Evolutionary conservation across 2,329 filamentous ascomycete species (phyloP), one percentile per base, ranked within the genome.

Genomic region (Diaporthe australafricana): DNA sequence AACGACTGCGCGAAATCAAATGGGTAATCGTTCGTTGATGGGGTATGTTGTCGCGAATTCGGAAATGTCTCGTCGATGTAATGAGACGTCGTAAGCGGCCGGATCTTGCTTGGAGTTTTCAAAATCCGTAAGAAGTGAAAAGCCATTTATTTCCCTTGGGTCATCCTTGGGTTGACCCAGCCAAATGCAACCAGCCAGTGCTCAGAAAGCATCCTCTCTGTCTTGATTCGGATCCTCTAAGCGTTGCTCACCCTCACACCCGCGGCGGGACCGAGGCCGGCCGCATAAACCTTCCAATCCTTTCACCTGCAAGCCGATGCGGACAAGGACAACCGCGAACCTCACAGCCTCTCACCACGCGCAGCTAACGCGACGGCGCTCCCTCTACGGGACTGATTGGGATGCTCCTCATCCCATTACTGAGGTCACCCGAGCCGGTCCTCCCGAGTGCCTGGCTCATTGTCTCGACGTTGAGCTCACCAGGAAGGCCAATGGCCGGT

Each of bases 391-490:
- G 90, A 77, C 90, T 92, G 42, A 86, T 82, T 4, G 90, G 89
- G 66, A 85, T 83, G 81, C 90, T 91, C 73, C 87, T 84, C 60
- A 86, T 79, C 60, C 82, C 84, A 75, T 86, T 85, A 75, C 86
- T 85, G 71, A 98, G 83, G 79, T 98, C 96, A 22, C 93, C 90
- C 81, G 94, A 98, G 55, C 91, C 94, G 17, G 95, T 97, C 81
- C 94, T 92, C 79, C 93, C 88, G 78, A 98, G 85, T 20, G 94
- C 95, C 82, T 98, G 95, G 67, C 92, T 89, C 95, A 98, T 97
- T 5, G 95, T 98, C 85, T 98, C 95, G 75, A 98, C 93, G 72
- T 93, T 94, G 72, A 98, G 84, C 74, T 98, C 95, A 32, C 91
- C 89, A 25, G 53, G 60, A 27, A 70, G 47, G 16, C 72, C 70